Percentiles rank a stretch among this genome's conserved stretches.
These are phyloP conservation scores for Exophiala calicioides DNA, from an alignment of 2,329 filamentous ascomycete species.

Conservation along the genomic window DNA sequence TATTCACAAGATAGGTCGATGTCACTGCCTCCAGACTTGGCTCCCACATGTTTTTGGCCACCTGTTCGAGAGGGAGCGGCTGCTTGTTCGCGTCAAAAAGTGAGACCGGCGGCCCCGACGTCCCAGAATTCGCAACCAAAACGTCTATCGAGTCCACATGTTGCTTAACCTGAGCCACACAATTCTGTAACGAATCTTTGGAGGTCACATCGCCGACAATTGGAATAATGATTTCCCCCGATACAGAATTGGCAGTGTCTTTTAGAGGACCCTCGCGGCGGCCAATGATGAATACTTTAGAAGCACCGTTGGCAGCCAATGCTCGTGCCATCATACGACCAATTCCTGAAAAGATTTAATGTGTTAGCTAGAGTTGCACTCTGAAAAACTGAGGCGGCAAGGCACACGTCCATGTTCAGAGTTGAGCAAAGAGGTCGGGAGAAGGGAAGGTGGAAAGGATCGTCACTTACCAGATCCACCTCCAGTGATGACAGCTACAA, in stretches of 20 bases:
- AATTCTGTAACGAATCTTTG: slow-evolving; percentile 33
- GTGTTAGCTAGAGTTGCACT: too few relatives aligned
- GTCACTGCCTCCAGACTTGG: slow-evolving; percentile 36
- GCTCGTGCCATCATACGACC: slow-evolving; percentile 49
- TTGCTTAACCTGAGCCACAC: slow-evolving; percentile 41
- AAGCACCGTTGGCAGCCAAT: slow-evolving; percentile 50
- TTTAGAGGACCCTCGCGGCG: slow-evolving; percentile 49
- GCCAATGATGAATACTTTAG: slow-evolving; percentile 57
- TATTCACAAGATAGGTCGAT: slow-evolving; percentile 39
- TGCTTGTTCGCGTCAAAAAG: slow-evolving; percentile 23
- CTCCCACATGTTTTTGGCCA: slow-evolving; percentile 41
- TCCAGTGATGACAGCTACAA: slow-evolving; percentile 57
- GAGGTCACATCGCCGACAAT: slow-evolving; percentile 48
- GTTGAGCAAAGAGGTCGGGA: background rate
- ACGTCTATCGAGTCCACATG: slow-evolving; percentile 44
- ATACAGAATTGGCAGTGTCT: slow-evolving; percentile 44
- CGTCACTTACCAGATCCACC: slow-evolving; percentile 52
- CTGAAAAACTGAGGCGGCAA: too few relatives aligned
- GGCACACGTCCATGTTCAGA: background rate
- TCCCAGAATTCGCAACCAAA: slow-evolving; percentile 41
- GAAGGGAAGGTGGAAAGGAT: background rate
- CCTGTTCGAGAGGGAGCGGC: slow-evolving; percentile 37
- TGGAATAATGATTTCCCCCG: slow-evolving; percentile 43
- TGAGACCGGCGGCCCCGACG: slow-evolving; percentile 42
- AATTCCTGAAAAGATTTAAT: slow-evolving; percentile 36